These are phyloP conservation scores for Pseudopediastrum boryanum DNA, from an alignment of 139 green algal genomes.

Conservation along the genomic window DNA sequence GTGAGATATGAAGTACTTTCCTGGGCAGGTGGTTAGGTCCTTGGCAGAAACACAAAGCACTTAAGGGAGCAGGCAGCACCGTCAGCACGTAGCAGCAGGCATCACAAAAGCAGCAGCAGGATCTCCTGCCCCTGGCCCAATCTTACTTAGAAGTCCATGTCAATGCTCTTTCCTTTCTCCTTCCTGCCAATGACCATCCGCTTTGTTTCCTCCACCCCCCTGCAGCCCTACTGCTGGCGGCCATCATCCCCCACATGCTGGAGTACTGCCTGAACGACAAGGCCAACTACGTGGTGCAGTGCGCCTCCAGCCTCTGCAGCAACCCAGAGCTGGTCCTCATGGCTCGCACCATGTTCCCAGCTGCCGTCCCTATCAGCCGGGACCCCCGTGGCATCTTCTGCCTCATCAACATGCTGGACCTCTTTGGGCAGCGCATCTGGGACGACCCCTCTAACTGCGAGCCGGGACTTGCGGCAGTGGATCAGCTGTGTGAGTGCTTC, in stretches of 20 bases:
- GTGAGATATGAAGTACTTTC: no score
- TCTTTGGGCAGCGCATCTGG: constrained; percentile 31
- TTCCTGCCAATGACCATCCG: no score
- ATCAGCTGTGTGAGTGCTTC: constrained; percentile 37
- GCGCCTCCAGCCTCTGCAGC: neutral
- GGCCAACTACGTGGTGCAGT: constrained; percentile 43
- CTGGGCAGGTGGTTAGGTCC: no score
- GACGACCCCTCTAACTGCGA: constrained; percentile 8
- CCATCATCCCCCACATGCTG: constrained; percentile 16
- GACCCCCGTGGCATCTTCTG: constrained; percentile 29
- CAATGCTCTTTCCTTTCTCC: no score
- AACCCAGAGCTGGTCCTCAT: constrained; percentile 32
- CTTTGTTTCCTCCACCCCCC: neutral
- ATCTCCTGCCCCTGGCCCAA: no score
- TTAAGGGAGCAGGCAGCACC: no score
- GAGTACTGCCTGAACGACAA: constrained; percentile 42
- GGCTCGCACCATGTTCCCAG: constrained; percentile 12
- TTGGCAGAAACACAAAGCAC: no score
- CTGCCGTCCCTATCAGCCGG: neutral
- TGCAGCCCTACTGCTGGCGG: constrained; percentile 30
- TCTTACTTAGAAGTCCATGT: no score
- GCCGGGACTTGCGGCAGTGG: constrained; percentile 5
- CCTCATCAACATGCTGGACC: constrained; percentile 22
- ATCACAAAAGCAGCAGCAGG: no score
- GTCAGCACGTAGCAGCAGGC: no score